phyloP scores from a whole-genome alignment of 495 filamentous ascomycete species.

The Penicillium taxi region DNA sequence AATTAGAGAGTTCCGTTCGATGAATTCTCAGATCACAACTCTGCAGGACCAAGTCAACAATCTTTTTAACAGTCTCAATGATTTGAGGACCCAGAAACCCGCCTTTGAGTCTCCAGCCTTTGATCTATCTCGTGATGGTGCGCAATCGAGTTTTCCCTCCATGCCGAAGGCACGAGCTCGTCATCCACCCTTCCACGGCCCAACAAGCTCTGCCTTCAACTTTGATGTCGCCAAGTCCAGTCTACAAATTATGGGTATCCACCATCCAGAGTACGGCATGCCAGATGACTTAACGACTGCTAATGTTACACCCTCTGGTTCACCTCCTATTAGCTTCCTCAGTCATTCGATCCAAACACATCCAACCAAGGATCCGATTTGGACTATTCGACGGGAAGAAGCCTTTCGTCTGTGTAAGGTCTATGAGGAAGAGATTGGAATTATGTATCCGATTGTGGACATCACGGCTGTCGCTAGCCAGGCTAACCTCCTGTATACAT shows the following conservation, averaged over 20 bases:
- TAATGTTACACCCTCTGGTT: conserved; percentile 43
- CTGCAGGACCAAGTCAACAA: conserved; percentile 81
- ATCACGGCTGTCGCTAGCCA: conserved; percentile 59
- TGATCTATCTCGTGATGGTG: conserved; percentile 35
- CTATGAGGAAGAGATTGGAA: conserved; percentile 75
- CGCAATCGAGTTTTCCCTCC: conserved; percentile 26
- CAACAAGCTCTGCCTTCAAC: conserved; percentile 78
- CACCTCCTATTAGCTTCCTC: conserved; percentile 41
- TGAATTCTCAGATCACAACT: conserved; percentile 62
- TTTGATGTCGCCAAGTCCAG: conserved; percentile 83
- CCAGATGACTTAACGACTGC: conserved; percentile 48
- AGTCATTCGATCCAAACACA: conserved; percentile 29
- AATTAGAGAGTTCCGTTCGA: conserved; percentile 63
- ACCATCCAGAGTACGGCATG: conserved; percentile 45
- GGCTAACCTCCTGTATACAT: conserved; percentile 56
- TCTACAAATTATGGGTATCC: conserved; percentile 80
- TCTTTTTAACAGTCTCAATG: conserved; percentile 61
- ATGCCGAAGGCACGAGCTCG: conserved; percentile 30
- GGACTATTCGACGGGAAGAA: conserved; percentile 62
- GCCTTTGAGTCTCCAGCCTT: conserved; percentile 30
- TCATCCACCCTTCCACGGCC: conserved; percentile 70
- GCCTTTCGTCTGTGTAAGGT: conserved; percentile 61
- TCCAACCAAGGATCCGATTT: conserved; percentile 63
- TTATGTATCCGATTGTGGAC: conserved; percentile 78
- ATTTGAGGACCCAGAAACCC: conserved; percentile 44